These are phyloP conservation scores for Capsella rubella DNA, from an alignment of 441 rosid genomes.

Conservation along the genomic window DNA sequence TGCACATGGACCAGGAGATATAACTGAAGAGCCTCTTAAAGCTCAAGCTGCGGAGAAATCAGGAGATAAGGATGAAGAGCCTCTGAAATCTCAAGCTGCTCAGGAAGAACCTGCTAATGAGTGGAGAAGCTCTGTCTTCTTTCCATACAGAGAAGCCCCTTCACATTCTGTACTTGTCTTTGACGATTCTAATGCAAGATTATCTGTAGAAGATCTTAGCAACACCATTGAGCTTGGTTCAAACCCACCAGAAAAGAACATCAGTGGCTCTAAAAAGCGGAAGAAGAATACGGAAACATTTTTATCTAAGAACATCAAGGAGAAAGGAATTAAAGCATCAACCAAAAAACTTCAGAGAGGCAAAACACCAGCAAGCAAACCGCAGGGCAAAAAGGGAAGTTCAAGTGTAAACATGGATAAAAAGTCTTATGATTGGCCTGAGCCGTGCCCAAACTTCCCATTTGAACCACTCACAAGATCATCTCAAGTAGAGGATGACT, in stretches of 20 bases:
- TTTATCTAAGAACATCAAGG: slow-evolving; percentile 34
- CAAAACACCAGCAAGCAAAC: slow-evolving; percentile 16
- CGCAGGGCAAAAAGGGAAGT: slow-evolving; percentile 17
- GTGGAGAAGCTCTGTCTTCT: slow-evolving; percentile 39
- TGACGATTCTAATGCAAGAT: slow-evolving; percentile 23
- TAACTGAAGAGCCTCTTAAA: slow-evolving; percentile 16
- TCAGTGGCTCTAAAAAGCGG: slow-evolving; percentile 21
- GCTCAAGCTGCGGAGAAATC: slow-evolving; percentile 18
- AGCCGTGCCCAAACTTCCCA: slow-evolving; percentile 56
- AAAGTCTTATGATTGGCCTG: slow-evolving; percentile 47
- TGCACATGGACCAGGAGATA: too few relatives aligned
- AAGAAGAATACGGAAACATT: not conserved
- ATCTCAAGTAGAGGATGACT: slow-evolving; percentile 46
- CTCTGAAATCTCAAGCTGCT: not conserved
- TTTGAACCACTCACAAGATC: slow-evolving; percentile 61
- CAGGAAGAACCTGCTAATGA: slow-evolving; percentile 33
- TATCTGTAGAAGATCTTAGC: slow-evolving; percentile 29
- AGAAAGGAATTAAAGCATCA: slow-evolving; percentile 22
- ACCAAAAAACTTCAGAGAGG: slow-evolving; percentile 10
- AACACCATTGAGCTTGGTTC: slow-evolving; percentile 26
- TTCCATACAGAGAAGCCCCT: slow-evolving; percentile 33
- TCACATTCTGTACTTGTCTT: slow-evolving; percentile 35
- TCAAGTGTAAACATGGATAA: not conserved
- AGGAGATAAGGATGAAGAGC: not conserved
- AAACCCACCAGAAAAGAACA: slow-evolving; percentile 26